Percentiles rank a stretch among this genome's conserved stretches.
Evolutionary conservation across 2,329 filamentous ascomycete genomes (phyloP).

Genomic region (Anisogramma anomala): DNA sequence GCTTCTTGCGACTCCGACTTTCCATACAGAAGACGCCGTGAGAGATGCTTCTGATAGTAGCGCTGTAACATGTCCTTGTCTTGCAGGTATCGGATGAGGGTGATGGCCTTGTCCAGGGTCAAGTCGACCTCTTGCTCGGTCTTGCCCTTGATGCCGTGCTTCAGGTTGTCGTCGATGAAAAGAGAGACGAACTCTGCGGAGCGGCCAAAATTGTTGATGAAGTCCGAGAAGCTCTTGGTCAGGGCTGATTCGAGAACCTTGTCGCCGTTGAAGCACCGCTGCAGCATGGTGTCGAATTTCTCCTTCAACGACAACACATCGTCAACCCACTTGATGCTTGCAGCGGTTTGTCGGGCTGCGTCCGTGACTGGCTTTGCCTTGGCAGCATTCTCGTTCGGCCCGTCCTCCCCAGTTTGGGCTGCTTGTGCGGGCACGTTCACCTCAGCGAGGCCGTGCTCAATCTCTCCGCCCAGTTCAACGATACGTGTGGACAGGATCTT

Average conservation of each 20-base stretch:
- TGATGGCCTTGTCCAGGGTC: slow-evolving; percentile 80
- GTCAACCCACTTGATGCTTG: slow-evolving; percentile 91
- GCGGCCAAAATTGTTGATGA: slow-evolving; percentile 82
- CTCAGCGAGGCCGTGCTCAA: slow-evolving; percentile 57
- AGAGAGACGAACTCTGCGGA: slow-evolving; percentile 88
- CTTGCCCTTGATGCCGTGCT: slow-evolving; percentile 86
- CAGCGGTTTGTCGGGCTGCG: slow-evolving; percentile 68
- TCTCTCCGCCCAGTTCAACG: slow-evolving; percentile 66
- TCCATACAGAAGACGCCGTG: slow-evolving; percentile 72
- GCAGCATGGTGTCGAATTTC: slow-evolving; percentile 77
- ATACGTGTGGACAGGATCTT: slow-evolving; percentile 70
- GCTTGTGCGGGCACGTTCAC: slow-evolving; percentile 36
- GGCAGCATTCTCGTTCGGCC: slow-evolving; percentile 33
- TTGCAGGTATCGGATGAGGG: slow-evolving; percentile 72
- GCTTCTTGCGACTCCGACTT: slow-evolving; percentile 86
- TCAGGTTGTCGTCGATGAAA: slow-evolving; percentile 94
- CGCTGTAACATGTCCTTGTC: slow-evolving; percentile 93
- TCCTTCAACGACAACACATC: slow-evolving; percentile 77
- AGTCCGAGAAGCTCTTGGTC: slow-evolving; percentile 77
- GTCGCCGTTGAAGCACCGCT: slow-evolving; percentile 61
- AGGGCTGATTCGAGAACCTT: slow-evolving; percentile 69
- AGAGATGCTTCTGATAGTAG: slow-evolving; percentile 97
- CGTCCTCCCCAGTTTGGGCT: slow-evolving; percentile 30
- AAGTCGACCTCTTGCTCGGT: slow-evolving; percentile 76
- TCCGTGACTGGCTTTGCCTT: slow-evolving; percentile 40